Base-by-base conservation (phyloP, 2,329 filamentous ascomycete genomes). In the Pseudogymnoascus verrucosus region DNA sequence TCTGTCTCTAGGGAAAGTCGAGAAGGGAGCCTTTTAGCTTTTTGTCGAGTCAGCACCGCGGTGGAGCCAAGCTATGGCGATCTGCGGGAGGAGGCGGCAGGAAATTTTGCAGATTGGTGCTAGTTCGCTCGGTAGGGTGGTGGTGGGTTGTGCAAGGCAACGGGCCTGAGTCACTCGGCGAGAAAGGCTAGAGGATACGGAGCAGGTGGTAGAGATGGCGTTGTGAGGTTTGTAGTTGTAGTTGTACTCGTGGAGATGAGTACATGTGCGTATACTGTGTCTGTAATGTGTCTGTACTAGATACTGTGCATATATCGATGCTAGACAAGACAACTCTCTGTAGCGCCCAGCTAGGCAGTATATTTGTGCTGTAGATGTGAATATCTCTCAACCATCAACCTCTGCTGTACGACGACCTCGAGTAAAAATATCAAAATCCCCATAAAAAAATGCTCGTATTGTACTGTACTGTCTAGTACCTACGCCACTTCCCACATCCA, bases 81-180 rank as follows among this genome's bases (percentile, higher is more conserved):
- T 57, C 47, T 5, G 26, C 47, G 47, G 47, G 47, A 34, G 47
- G 14, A 57, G 47, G 47, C 47, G 47, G 47, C 26, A 57, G 47
- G 47, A 57, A 57, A 31, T 57, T 57, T 57, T 57, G 47, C 26
- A 31, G 47, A 57, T 57, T n/a, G 47, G 26, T 16, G 26, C 47
- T 57, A 54, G 47, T 23, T 54, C 26, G 47, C 47, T 5, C 47
- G 8, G 47, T 54, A 31, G 44, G 42, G 42, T 31, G 28, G 21
- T 10, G n/a, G 47, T 28, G 26, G 26, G 47, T 57, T 31, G 47
- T 34, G 47, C 26, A 31, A 54, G 26, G n/a, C 26, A 57, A 26
- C 26, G 47, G 47, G 47, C 47, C 47, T 57, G 47, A 57, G 47
- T 57, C 47, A 57, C 47, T 23, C 47, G 47, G 47, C 26, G 47